Conservation (phyloP, 2,329 filamentous ascomycete genomes). For the Epichloe uncinata region DNA sequence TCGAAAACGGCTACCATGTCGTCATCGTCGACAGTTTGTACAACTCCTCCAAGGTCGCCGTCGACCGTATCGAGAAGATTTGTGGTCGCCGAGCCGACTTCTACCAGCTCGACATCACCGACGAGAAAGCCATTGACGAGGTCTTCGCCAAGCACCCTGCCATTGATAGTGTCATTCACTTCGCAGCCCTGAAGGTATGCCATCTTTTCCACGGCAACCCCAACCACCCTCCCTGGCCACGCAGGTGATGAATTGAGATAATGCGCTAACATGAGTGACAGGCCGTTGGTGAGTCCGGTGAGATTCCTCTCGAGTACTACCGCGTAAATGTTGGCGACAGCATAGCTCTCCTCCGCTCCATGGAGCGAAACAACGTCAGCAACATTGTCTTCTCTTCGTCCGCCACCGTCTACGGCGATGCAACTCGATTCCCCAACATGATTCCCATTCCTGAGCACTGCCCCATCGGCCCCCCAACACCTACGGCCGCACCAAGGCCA, state of each 20-base stretch:
- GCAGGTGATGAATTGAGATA: no score
- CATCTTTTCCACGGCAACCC: no score
- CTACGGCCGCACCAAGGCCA: conserved; percentile 92
- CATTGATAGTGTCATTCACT: conserved; percentile 98
- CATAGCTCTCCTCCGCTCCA: conserved; percentile 71
- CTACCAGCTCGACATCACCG: conserved; percentile 76
- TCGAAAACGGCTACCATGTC: conserved; percentile 90
- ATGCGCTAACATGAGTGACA: conserved; percentile 19
- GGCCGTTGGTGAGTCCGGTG: conserved; percentile 90
- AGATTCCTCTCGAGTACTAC: conserved; percentile 96
- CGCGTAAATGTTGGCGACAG: conserved; percentile 91
- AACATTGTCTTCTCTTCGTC: conserved; percentile 99
- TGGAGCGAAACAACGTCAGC: conserved; percentile 79
- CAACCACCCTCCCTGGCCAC: background rate
- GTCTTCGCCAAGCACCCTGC: conserved; percentile 82
- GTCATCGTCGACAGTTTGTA: conserved; percentile 94
- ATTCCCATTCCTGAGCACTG: conserved; percentile 97
- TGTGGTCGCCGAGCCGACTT: conserved; percentile 77
- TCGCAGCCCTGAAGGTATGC: conserved; percentile 82
- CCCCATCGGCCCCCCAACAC: conserved; percentile 90
- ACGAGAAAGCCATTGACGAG: conserved; percentile 69
- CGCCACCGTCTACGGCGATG: conserved; percentile 96
- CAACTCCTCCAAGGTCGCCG: conserved; percentile 84
- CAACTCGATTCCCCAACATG: conserved; percentile 92
- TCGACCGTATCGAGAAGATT: conserved; percentile 93